Conservation (phyloP, 306 rosid species). For the Carpinus fangiana region DNA sequence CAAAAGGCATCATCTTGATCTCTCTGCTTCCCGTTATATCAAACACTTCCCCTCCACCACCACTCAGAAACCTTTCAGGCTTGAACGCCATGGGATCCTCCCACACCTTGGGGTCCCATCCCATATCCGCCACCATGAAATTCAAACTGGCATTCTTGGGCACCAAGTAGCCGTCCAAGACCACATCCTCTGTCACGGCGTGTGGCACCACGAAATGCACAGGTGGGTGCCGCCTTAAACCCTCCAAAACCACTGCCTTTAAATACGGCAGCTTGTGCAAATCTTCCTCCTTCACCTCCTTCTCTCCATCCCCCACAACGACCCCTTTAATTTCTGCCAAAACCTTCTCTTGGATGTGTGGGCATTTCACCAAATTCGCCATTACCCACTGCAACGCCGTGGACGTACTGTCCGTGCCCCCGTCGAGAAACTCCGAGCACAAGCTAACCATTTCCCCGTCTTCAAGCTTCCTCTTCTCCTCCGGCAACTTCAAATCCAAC, state of each 20-base stretch:
- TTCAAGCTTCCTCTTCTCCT: constrained; percentile 31
- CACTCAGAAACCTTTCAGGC: constrained; percentile 45
- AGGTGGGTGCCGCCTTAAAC: constrained; percentile 47
- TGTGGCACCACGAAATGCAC: constrained; percentile 43
- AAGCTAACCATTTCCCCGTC: constrained; percentile 36
- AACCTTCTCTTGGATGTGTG: constrained; percentile 33
- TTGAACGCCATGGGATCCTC: constrained; percentile 45
- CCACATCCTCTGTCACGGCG: constrained; percentile 36
- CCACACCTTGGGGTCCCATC: constrained; percentile 44
- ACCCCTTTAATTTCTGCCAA: constrained; percentile 35
- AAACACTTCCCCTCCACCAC: constrained; percentile 16
- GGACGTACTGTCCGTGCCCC: constrained; percentile 45
- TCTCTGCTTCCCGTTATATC: constrained; percentile 18
- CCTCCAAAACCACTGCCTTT: constrained; percentile 46
- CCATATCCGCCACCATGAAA: constrained; percentile 49
- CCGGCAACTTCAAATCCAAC: constrained; percentile 34
- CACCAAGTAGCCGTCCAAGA: constrained; percentile 37
- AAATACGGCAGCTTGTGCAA: constrained; percentile 37
- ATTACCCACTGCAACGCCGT: constrained; percentile 49
- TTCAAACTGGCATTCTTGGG: constrained; percentile 37
- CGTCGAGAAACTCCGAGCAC: constrained; percentile 45
- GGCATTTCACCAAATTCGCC: constrained; percentile 47
- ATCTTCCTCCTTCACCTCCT: constrained; percentile 39
- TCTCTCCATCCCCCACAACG: constrained; percentile 24
- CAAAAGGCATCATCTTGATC: constrained; percentile 5